Conservation (phyloP, 78 protist species). For the Pigoraptor vietnamica region DNA sequence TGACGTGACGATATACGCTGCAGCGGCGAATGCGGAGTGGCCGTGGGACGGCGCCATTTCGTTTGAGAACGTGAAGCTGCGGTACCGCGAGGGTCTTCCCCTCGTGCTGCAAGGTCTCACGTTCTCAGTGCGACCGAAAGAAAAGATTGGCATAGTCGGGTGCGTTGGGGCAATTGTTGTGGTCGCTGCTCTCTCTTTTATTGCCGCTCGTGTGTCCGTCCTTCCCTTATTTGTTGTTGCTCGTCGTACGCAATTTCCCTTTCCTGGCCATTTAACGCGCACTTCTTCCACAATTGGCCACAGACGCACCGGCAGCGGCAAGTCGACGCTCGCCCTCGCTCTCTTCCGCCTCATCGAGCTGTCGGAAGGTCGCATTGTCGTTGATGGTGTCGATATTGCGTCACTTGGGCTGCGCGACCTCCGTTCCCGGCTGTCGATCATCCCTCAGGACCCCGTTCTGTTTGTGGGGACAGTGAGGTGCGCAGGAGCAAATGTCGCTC, state of each 20-base stretch:
- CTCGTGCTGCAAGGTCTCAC: constrained; percentile 34
- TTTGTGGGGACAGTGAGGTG: constrained; percentile 58
- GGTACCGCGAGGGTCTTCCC: constrained; percentile 60
- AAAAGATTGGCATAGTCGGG: constrained; percentile 73
- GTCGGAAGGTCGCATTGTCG: constrained; percentile 44
- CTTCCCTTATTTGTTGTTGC: not conserved
- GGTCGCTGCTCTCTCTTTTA: not conserved
- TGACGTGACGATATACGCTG: not conserved
- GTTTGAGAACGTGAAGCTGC: constrained; percentile 30
- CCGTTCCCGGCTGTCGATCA: constrained; percentile 74
- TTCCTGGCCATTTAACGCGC: not conserved
- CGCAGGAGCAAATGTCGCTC: too few species aligned
- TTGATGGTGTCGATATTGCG: constrained; percentile 62
- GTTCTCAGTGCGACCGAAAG: constrained; percentile 34
- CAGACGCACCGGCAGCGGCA: not conserved
- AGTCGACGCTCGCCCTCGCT: constrained; percentile 35
- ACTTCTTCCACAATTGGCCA: not conserved
- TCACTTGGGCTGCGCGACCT: constrained; percentile 46
- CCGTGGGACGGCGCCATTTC: constrained; percentile 48
- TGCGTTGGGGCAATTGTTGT: not conserved
- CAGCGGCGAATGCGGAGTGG: constrained; percentile 14
- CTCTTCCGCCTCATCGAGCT: constrained; percentile 82
- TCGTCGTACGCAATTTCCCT: not conserved
- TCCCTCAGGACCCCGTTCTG: constrained; percentile 84
- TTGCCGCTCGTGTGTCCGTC: not conserved